Base-by-base conservation (phyloP, 163 green algal species). In the Volvox carteri region DNA sequence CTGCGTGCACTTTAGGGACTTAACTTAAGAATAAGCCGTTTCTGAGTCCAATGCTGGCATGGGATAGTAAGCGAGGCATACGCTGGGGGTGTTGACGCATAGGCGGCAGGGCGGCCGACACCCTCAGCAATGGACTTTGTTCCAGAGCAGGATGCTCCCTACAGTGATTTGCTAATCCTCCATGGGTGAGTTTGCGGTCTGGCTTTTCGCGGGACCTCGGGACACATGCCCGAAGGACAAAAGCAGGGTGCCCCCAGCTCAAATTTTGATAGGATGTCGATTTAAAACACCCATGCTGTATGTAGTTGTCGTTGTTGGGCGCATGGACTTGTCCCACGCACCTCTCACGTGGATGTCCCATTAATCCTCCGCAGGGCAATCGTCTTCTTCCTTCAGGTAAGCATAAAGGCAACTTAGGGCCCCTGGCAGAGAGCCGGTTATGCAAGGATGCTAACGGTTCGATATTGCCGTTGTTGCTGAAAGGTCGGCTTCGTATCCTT, bases 401-500 rank as follows among this genome's bases (percentile, higher is more conserved):
- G 33, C 7, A 1, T 5, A 2, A 52, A n/a, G 12, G 33, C 30
- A 25, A 4, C 30, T 44, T 75, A 44, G 30, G 33, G 65, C 33
- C n/a, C 11, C 1, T 28, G 33, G 8, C 65, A 75, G 33, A 11
- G 21, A 6, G 65, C 30, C 30, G 60, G 23, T 23, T 37, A 3
- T 39, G 28, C 56, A 56, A 30, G 42, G 54, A 65, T 19, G 44
- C 42, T 65, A 33, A 75, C 65, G 2, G 65, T 48, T 75, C 65
- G 30, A 25, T 48, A 28, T 48, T 44, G 65, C 33, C 65, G 65
- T 75, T 75, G 65, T 19, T 3, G 30, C 11, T 2, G 14, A 65
- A 67, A 78, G 81, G 81, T 87, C 21, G 93, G 95, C 30, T 97
- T 97, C 62, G 92, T 95, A 19, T 86, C 94, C 0, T 70, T 96